Evolutionary conservation across 1,139 yeast species (phyloP).

Genomic region (Yamadazyma blattariae): DNA sequence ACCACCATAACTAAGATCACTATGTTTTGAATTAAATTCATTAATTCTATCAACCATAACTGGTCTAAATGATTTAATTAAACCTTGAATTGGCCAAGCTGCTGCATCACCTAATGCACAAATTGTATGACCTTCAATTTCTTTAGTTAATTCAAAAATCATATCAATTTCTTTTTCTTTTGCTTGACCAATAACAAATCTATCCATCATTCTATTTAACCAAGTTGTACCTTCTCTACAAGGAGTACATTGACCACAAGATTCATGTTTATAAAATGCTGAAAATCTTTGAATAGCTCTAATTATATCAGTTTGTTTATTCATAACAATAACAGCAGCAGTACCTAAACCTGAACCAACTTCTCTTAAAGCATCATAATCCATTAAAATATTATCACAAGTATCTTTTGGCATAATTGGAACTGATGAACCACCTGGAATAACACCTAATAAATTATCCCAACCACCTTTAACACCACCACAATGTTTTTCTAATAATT

Average conservation of each 20-base stretch:
- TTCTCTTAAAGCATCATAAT: conserved; percentile 79
- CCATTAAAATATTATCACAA: conserved; percentile 75
- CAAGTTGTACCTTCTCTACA: conserved; percentile 94
- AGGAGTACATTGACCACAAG: conserved; percentile 93
- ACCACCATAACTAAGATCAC: conserved; percentile 65
- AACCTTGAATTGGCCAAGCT: conserved; percentile 90
- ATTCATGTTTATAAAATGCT: conserved; percentile 83
- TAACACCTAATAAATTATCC: conserved; percentile 82
- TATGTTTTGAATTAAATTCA: conserved; percentile 36
- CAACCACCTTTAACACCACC: conserved; percentile 90
- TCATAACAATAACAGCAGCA: conserved; percentile 89
- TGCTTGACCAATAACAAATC: conserved; percentile 77
- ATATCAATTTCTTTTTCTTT: conserved; percentile 75
- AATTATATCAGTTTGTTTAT: conserved; percentile 78
- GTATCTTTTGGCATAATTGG: conserved; percentile 70
- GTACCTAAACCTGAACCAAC: conserved; percentile 87
- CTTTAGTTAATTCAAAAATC: conserved; percentile 78
- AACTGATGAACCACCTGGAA: conserved; percentile 88
- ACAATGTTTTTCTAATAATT: conserved; percentile 80
- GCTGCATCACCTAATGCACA: conserved; percentile 93
- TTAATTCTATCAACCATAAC: conserved; percentile 72
- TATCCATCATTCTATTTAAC: conserved; percentile 79
- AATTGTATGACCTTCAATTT: conserved; percentile 86
- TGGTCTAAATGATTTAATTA: conserved; percentile 79
- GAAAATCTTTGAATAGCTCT: conserved; percentile 83